Evolutionary conservation across 2,329 filamentous ascomycete species (phyloP).

Genomic region (Fusarium pseudoanthophilum): DNA sequence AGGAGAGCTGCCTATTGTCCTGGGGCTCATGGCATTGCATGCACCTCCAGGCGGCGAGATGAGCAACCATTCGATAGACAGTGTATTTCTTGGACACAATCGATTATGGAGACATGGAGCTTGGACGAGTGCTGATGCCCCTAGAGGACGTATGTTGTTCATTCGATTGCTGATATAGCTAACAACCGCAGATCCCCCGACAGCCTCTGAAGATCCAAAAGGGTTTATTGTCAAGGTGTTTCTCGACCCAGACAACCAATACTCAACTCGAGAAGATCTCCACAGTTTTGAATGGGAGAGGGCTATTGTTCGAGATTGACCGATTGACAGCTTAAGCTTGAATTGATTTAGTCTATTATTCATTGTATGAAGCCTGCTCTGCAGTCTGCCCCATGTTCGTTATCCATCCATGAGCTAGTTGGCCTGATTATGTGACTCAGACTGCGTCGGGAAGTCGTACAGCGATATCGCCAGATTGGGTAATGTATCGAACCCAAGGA

Average conservation of each 20-base stretch:
- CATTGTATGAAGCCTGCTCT: conserved; percentile 39
- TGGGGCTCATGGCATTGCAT: conserved; percentile 55
- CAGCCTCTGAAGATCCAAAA: conserved; percentile 41
- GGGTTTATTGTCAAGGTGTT: conserved; percentile 51
- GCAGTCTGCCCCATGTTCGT: conserved; percentile 28
- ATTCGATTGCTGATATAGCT: background rate
- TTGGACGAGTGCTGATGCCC: conserved; percentile 40
- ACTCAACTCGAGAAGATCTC: conserved; percentile 43
- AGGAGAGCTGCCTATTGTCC: conserved; percentile 52
- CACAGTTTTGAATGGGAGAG: conserved; percentile 42
- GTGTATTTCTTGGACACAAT: conserved; percentile 42
- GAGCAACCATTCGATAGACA: conserved; percentile 13
- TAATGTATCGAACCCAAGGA: conserved; percentile 99
- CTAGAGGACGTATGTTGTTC: conserved; percentile 44
- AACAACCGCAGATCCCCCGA: conserved; percentile 38
- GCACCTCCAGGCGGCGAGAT: background rate
- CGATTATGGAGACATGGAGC: conserved; percentile 41
- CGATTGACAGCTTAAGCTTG: conserved; percentile 1
- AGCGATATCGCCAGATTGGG: conserved; percentile 95
- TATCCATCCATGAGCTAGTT: conserved; percentile 18
- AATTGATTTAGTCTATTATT: conserved; percentile 43
- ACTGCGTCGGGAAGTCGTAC: conserved; percentile 92
- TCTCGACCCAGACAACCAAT: conserved; percentile 45
- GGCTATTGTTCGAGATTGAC: conserved; percentile 41
- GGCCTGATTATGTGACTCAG: conserved; percentile 52